A percentile compares a stretch with the other conserved stretches of the same genome.
Conservation (phyloP, 129 eudicot species). For the carrot (Daucus carota) region DH1_v3.0 NC_030387.2:39003001-39003500, state of each 20-base stretch:
- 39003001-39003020: background rate
- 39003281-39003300: no score
- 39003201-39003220: background rate
- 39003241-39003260: background rate
- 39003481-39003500: constrained; percentile 1
- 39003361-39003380: no score
- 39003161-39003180: background rate
- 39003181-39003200: constrained; percentile 2
- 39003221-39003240: background rate
- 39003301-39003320: no score
- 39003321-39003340: background rate
- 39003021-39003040: background rate
- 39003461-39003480: background rate
- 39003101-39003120: background rate
- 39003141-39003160: background rate
- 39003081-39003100: background rate
- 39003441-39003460: background rate
- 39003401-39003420: no score
- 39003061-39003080: constrained; percentile 29
- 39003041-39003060: constrained; percentile 40
- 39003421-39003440: background rate
- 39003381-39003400: no score
- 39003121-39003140: background rate
- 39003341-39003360: background rate
- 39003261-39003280: background rate